phyloP scores from a whole-genome alignment of 352 stramenopile species.

The Globisporangium solare region DNA sequence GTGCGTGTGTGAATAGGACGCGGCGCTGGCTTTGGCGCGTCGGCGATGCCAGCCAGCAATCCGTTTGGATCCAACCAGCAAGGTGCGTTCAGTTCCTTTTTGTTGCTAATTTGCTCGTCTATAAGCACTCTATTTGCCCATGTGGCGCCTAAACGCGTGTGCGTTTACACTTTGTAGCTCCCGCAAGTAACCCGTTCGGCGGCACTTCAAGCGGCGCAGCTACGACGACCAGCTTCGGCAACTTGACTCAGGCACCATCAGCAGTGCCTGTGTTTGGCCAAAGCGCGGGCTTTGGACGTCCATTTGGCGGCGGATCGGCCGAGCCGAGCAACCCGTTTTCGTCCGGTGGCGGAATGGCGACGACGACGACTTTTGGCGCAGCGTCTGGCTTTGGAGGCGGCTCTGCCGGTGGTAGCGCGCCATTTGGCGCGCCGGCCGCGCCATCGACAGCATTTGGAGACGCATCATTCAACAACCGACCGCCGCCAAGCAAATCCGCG shows the following conservation, averaged over 20 bases:
- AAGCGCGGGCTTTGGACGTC: conserved; percentile 12
- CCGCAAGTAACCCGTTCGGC: conserved; percentile 5
- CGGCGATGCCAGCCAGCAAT: conserved; percentile 13
- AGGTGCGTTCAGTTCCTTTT: conserved; percentile 24
- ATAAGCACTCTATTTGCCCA: not conserved
- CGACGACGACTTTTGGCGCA: conserved; percentile 1
- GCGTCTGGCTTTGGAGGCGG: conserved; percentile 2
- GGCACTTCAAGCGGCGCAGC: conserved; percentile 3
- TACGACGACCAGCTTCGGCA: conserved; percentile 27
- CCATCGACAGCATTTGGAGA: conserved; percentile 5
- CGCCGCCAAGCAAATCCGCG: not conserved
- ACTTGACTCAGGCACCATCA: not conserved
- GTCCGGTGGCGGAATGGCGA: not conserved
- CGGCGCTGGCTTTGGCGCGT: conserved; percentile 2
- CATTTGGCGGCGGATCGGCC: not conserved
- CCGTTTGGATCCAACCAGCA: conserved; percentile 29
- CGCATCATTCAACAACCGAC: not conserved
- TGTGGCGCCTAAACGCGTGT: not conserved
- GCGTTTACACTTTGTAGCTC: not conserved
- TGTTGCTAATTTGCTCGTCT: not conserved
- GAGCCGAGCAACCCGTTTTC: conserved; percentile 14
- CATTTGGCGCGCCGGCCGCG: not conserved
- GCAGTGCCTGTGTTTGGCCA: conserved; percentile 32
- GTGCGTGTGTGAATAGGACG: not conserved
- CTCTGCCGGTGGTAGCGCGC: not conserved